A percentile compares a stretch with the other conserved stretches of the same genome.
phyloP scores from a whole-genome alignment of 2,329 filamentous ascomycete species.

The Trichophyton simii region DNA sequence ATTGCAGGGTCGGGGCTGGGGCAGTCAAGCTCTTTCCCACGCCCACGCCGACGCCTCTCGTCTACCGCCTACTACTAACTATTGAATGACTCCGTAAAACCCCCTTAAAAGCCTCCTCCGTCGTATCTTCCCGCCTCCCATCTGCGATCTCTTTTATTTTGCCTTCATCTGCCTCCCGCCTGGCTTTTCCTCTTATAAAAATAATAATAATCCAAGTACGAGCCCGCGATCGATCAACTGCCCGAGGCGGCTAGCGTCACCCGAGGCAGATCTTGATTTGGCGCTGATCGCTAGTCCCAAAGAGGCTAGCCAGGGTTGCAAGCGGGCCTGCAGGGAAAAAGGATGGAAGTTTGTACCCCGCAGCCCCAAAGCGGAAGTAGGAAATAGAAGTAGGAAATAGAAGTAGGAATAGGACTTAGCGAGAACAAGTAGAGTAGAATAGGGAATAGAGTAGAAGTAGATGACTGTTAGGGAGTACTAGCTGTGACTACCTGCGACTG shows the following conservation, averaged over 20 bases:
- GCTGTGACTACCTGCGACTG: neutral
- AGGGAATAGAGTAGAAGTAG: neutral
- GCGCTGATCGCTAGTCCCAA: neutral
- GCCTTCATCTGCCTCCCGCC: too few species aligned
- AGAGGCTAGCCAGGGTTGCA: neutral
- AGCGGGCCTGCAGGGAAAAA: neutral
- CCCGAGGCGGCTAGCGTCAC: neutral
- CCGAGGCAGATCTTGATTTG: conserved; percentile 1
- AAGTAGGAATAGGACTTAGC: too few species aligned
- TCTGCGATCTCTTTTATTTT: too few species aligned
- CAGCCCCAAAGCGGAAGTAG: neutral
- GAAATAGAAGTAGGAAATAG: neutral
- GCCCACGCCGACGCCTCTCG: too few species aligned
- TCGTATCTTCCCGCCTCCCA: too few species aligned
- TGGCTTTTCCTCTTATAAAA: too few species aligned
- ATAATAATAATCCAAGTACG: too few species aligned
- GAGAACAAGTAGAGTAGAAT: neutral
- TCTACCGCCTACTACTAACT: too few species aligned
- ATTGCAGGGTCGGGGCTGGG: too few species aligned
- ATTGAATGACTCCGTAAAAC: too few species aligned
- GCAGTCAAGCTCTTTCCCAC: too few species aligned
- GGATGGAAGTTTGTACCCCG: neutral
- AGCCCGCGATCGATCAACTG: neutral
- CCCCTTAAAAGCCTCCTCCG: too few species aligned
- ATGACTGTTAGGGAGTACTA: neutral